Evolutionary conservation across 2,329 filamentous ascomycete genomes (phyloP), one percentile per base, ranked within the genome.

Genomic region (Didymosphaeria variabile): DNA sequence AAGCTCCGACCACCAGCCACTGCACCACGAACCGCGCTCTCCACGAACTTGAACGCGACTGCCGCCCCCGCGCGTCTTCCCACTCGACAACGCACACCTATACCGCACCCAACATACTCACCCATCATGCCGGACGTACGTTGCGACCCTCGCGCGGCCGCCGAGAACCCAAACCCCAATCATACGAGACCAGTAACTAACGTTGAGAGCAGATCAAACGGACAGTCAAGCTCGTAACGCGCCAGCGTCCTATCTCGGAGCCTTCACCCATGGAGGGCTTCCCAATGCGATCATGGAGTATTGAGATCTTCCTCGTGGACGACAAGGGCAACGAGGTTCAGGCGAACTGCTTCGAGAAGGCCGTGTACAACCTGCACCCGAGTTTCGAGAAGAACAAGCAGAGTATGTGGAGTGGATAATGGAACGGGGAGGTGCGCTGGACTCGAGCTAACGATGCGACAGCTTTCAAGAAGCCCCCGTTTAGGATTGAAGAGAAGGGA

Each of bases 271-370:
- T 93, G 67, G 91, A 94, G 71, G 93, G 93, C 3, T 97, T 94
- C 74, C 95, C 95, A 12, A 94, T 97, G 88, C 90, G 95, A 78
- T 85, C 88, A 80, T 99, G 95, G 95, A 93, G 87, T 68, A 91
- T 98, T 77, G 90, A 91, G 80, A 84, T 99, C 69, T 92, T 88
- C 80, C 80, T 98, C 55, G 79, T 97, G 58, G 93, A 97, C 67
- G 91, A 96, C 71, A 88, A 92, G 65, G 94, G 93, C 69, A 91
- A 95, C 69, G 90, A 96, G 79, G 86, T 93, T 55, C 87, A 91
- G 8, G 93, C 94, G 57, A 92, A 83, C 68, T 87, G 93, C 79
- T 98, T 97, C 82, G 92, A 93, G 76, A 97, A 97, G 83, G 94
- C 91, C 45, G 90, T 90, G 58, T 99, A 97, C 83, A 91, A 92